phyloP scores from a whole-genome alignment of 805 yeast genomes.

The Blastobotrys muscicola region DNA sequence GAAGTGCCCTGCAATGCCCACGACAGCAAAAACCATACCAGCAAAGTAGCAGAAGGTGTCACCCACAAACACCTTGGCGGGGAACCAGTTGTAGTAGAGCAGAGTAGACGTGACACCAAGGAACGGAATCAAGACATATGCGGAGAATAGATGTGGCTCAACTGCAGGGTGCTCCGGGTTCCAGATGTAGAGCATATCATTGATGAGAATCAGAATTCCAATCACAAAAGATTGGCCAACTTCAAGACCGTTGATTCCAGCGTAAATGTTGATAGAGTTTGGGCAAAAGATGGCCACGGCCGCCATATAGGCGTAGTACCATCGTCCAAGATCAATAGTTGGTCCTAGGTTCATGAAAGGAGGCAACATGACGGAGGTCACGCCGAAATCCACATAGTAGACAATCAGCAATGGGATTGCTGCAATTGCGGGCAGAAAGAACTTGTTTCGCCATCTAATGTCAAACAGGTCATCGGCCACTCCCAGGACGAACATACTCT shows the following conservation, averaged over 20 bases:
- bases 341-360: slow-evolving; percentile 37
- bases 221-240: slow-evolving; percentile 88
- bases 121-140: slow-evolving; percentile 74
- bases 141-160: slow-evolving; percentile 75
- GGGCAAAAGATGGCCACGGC: slow-evolving; percentile 90
- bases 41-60: slow-evolving; percentile 97
- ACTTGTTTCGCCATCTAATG: slow-evolving; percentile 94
- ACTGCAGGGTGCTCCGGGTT: slow-evolving; percentile 46
- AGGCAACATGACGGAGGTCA: slow-evolving; percentile 81
- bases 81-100: slow-evolving; percentile 76
- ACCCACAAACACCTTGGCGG: slow-evolving; percentile 91
- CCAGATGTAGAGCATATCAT: slow-evolving; percentile 60
- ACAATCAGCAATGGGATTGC: slow-evolving; percentile 85
- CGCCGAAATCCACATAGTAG: slow-evolving; percentile 88
- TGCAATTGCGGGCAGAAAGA: slow-evolving; percentile 90
- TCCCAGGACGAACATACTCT: slow-evolving; percentile 77
- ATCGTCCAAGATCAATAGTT: slow-evolving; percentile 62
- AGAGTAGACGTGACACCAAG: slow-evolving; percentile 75
- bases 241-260: slow-evolving; percentile 94
- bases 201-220: slow-evolving; percentile 57
- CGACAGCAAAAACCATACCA: slow-evolving; percentile 98
- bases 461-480: slow-evolving; percentile 92
- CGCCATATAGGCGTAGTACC: slow-evolving; percentile 86
- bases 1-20: slow-evolving; percentile 92
- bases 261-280: slow-evolving; percentile 88